Conservation (phyloP, 2,329 filamentous ascomycete species). For the Botrytis squamosa region DNA sequence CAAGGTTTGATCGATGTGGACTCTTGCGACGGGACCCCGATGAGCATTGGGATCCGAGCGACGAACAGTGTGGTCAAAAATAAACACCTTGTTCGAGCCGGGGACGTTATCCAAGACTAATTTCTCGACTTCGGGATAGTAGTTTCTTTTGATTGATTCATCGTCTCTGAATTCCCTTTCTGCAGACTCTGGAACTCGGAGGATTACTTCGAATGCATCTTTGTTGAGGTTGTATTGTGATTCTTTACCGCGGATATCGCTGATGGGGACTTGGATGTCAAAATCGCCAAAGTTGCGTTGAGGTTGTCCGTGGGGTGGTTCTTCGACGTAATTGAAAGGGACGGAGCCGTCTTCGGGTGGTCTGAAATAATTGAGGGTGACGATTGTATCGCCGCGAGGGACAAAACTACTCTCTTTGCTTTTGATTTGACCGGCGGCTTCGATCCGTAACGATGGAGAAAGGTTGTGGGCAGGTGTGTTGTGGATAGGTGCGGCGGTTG, state of each 20-base stretch:
- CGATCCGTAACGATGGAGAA: slow-evolving; percentile 33
- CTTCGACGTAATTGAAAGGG: slow-evolving; percentile 57
- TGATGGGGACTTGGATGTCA: slow-evolving; percentile 46
- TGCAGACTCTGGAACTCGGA: slow-evolving; percentile 55
- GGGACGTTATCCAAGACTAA: slow-evolving; percentile 67
- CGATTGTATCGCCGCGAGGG: slow-evolving; percentile 52
- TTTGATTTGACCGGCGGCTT: slow-evolving; percentile 27
- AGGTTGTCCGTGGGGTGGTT: slow-evolving; percentile 33
- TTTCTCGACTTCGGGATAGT: slow-evolving; percentile 81
- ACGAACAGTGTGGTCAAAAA: slow-evolving; percentile 92
- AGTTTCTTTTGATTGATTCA: slow-evolving; percentile 64
- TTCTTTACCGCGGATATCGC: slow-evolving; percentile 73
- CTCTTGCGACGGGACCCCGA: slow-evolving; percentile 68
- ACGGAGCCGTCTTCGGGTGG: slow-evolving; percentile 52
- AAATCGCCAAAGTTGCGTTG: slow-evolving; percentile 37
- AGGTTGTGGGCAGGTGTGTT: slow-evolving; percentile 45
- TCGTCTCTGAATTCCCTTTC: slow-evolving; percentile 66
- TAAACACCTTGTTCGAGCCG: slow-evolving; percentile 62
- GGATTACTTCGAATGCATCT: slow-evolving; percentile 71
- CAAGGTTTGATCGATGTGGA: slow-evolving; percentile 82
- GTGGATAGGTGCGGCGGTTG: slow-evolving; percentile 41
- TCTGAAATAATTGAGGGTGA: slow-evolving; percentile 53
- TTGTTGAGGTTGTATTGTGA: slow-evolving; percentile 64
- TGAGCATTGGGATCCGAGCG: slow-evolving; percentile 56
- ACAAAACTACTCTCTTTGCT: slow-evolving; percentile 29